Evolutionary conservation across 73 alveolate species (phyloP).

Genomic region (Paramecium pentaurelia): DNA sequence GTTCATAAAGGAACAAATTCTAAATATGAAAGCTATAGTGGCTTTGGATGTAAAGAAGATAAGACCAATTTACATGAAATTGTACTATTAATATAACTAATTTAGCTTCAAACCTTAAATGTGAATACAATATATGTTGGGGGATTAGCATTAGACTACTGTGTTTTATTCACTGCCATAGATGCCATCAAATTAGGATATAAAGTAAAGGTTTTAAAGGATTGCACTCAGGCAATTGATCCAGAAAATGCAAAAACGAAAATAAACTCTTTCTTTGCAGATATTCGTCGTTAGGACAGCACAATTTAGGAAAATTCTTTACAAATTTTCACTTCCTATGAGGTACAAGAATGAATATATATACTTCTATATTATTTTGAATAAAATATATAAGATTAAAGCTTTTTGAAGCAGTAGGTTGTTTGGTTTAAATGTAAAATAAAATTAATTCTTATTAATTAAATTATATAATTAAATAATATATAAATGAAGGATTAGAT

Average conservation of each 20-base stretch:
- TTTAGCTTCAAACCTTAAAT: constrained; percentile 16
- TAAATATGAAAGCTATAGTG: constrained; percentile 87
- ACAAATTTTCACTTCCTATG: not conserved
- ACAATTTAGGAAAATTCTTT: not conserved
- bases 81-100: constrained; percentile 39
- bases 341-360: not conserved
- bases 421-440: not conserved
- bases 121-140: constrained; percentile 72
- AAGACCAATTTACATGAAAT: constrained; percentile 75
- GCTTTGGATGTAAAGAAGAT: constrained; percentile 88
- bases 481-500: not conserved
- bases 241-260: not conserved
- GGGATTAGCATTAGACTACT: constrained; percentile 96
- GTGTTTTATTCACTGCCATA: constrained; percentile 96
- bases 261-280: not conserved
- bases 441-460: not conserved
- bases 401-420: not conserved
- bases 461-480: not conserved
- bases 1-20: constrained; percentile 75
- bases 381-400: not conserved
- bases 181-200: constrained; percentile 86
- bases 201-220: constrained; percentile 79
- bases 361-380: not conserved
- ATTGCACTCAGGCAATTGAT: constrained; percentile 79
- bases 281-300: not conserved